These are phyloP conservation scores for Globisporangium barbulae DNA, from an alignment of 352 stramenopile species.

Conservation along the genomic window DNA sequence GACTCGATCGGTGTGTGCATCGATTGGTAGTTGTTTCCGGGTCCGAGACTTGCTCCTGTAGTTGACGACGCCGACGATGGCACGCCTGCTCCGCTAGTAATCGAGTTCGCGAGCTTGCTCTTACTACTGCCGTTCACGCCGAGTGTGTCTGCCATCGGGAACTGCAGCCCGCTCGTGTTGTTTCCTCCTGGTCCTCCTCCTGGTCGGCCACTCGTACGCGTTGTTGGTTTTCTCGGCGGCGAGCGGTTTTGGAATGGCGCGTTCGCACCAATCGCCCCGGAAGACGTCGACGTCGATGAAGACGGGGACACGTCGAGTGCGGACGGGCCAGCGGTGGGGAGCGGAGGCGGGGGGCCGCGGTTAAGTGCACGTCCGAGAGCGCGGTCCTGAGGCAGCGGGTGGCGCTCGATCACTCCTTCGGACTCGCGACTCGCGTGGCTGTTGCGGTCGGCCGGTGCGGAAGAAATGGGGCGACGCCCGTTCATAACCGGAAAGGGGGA, in stretches of 20 bases:
- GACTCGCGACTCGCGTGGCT: constrained; percentile 13
- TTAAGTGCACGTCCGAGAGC: constrained; percentile 3
- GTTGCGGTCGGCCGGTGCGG: constrained; percentile 10
- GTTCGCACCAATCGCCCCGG: not conserved
- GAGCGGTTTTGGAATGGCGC: constrained; percentile 7
- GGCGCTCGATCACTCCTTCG: constrained; percentile 21
- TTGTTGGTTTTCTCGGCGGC: not conserved
- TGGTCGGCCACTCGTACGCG: not conserved
- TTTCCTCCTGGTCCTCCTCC: not conserved
- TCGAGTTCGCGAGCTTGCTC: constrained; percentile 1
- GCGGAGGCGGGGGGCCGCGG: constrained; percentile 13
- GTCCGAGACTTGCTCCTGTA: not conserved
- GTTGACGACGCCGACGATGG: not conserved
- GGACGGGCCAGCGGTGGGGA: not conserved
- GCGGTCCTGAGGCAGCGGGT: constrained; percentile 11
- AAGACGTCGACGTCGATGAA: not conserved
- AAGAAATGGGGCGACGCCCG: constrained; percentile 5
- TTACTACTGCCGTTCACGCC: constrained; percentile 5
- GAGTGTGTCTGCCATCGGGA: constrained; percentile 16
- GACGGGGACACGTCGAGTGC: constrained; percentile 5
- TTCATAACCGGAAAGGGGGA: not conserved
- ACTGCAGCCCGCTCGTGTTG: constrained; percentile 10
- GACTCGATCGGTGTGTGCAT: constrained; percentile 57
- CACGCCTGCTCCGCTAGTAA: not conserved
- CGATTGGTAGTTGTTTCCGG: constrained; percentile 32